phyloP scores from a whole-genome alignment of 2,329 filamentous ascomycete genomes.

The Aureobasidium musti region DNA sequence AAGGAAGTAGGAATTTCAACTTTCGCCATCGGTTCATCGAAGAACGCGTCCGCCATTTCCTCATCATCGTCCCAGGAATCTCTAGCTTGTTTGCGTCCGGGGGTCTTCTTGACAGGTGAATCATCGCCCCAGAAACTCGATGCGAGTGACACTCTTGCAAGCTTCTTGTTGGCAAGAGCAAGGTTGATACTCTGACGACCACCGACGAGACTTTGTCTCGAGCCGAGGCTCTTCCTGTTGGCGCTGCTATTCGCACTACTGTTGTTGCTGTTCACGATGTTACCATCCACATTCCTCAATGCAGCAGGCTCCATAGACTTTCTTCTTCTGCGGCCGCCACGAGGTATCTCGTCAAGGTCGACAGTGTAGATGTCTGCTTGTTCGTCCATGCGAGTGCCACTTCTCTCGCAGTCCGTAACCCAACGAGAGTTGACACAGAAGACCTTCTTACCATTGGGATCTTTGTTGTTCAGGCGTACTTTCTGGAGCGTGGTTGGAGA shows the following conservation, averaged over 20 bases:
- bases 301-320: conserved; percentile 44
- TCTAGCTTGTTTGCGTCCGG: conserved; percentile 5
- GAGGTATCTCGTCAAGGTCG: conserved; percentile 39
- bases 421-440: conserved; percentile 44
- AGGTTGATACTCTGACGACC: conserved; percentile 11
- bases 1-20: conserved; percentile 39
- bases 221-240: conserved; percentile 33
- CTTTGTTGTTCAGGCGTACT: conserved; percentile 41
- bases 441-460: conserved; percentile 36
- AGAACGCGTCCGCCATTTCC: conserved; percentile 34
- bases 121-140: conserved; percentile 30
- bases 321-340: conserved; percentile 38
- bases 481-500: conserved; percentile 41
- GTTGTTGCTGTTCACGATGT: conserved; percentile 37
- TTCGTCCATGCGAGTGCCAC: conserved; percentile 39
- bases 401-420: conserved; percentile 42
- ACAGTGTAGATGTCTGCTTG: conserved; percentile 40
- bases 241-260: conserved; percentile 39
- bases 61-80: conserved; percentile 36
- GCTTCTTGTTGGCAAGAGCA: conserved; percentile 29
- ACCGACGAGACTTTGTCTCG: too few species aligned
- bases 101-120: conserved; percentile 31
- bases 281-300: conserved; percentile 40
- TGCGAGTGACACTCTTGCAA: conserved; percentile 33
- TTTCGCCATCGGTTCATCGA: conserved; percentile 27